phyloP scores from a whole-genome alignment of 2,329 filamentous ascomycete genomes.

The Ceratocystis colombiana region DNA sequence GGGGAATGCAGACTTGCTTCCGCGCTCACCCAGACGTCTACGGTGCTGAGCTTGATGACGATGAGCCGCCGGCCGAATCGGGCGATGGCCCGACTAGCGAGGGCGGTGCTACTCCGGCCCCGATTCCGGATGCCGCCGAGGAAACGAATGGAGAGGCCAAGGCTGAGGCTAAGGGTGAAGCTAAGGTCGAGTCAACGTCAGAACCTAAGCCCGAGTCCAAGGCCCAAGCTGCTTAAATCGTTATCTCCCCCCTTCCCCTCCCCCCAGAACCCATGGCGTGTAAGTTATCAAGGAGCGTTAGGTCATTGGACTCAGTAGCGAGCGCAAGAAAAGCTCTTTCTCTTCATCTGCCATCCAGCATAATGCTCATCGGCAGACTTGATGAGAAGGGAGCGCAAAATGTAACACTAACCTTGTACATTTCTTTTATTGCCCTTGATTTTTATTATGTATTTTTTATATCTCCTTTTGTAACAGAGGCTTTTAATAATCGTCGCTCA shows the following conservation, averaged over 20 bases:
- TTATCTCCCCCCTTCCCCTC: no score
- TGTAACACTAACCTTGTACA: conserved; percentile 24
- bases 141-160: conserved; percentile 29
- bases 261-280: neutral
- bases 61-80: conserved; percentile 39
- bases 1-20: conserved; percentile 97
- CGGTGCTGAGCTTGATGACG: conserved; percentile 74
- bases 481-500: neutral
- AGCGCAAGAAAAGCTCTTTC: no score
- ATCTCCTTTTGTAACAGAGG: neutral
- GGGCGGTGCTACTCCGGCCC: conserved; percentile 18
- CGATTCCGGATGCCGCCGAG: conserved; percentile 15
- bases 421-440: neutral
- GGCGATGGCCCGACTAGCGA: conserved; percentile 29
- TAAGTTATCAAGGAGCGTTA: conserved; percentile 3
- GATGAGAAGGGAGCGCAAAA: neutral
- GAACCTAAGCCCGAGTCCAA: conserved; percentile 3
- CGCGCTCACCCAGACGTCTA: conserved; percentile 86
- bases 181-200: neutral
- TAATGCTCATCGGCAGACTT: neutral
- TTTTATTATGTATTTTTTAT: conserved; percentile 12
- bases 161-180: conserved; percentile 28
- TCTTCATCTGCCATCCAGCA: no score
- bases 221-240: neutral
- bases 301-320: neutral